Percentiles rank a stretch among this genome's conserved stretches.
Evolutionary conservation across 768 basidiomycete species (phyloP).

Genomic region (Suillus bovinus): DNA sequence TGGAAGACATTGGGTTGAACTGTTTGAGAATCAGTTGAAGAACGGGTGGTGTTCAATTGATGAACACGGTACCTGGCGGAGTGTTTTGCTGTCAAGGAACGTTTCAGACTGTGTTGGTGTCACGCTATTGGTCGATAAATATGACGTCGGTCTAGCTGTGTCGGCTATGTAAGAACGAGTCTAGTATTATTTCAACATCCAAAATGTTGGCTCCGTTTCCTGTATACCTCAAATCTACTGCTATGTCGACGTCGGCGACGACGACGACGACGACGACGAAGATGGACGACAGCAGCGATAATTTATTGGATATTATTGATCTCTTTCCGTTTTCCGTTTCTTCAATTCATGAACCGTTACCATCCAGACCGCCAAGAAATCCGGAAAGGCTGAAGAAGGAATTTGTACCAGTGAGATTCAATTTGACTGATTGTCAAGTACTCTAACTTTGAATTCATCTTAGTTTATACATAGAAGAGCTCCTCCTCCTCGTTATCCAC

Average conservation of each 20-base stretch:
- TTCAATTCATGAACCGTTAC: not conserved
- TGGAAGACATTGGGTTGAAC: too few species aligned
- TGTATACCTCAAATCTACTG: not conserved
- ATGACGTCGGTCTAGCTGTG: not conserved
- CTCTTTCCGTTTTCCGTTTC: not conserved
- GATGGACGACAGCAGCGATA: not conserved
- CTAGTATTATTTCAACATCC: not conserved
- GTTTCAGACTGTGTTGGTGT: too few species aligned
- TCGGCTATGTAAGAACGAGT: not conserved
- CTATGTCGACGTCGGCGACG: not conserved
- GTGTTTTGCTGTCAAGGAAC: too few species aligned
- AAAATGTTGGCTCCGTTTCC: slow-evolving; percentile 2
- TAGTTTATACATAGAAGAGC: not conserved
- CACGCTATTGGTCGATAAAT: not conserved
- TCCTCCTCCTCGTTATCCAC: not conserved
- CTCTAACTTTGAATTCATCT: too few species aligned
- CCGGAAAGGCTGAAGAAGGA: not conserved
- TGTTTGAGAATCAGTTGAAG: too few species aligned
- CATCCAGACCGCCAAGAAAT: not conserved
- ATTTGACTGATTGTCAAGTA: too few species aligned
- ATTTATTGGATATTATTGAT: not conserved
- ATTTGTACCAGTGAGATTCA: not conserved
- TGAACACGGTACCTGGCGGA: too few species aligned
- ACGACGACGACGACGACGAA: not conserved
- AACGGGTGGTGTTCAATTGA: too few species aligned